A percentile compares a stretch with the other conserved stretches of the same genome.
These are phyloP conservation scores for Fusarium denticulatum DNA, from an alignment of 2,329 filamentous ascomycete genomes.

Conservation along the genomic window DNA sequence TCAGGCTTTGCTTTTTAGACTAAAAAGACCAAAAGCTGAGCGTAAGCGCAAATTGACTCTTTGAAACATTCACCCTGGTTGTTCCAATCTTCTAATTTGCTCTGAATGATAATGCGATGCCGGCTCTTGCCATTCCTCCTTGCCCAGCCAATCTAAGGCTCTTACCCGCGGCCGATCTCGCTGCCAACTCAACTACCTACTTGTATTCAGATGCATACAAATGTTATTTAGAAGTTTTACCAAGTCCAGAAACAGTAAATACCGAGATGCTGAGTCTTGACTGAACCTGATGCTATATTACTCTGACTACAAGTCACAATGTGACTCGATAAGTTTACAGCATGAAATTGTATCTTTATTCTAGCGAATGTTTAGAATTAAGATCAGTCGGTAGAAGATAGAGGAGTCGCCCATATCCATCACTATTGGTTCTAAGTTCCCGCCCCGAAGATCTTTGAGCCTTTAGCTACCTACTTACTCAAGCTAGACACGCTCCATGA, in stretches of 20 bases:
- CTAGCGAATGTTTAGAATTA: not conserved
- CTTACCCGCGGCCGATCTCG: not conserved
- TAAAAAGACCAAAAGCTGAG: not conserved
- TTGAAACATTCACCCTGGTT: not conserved
- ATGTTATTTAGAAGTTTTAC: not conserved
- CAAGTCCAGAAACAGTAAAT: not conserved
- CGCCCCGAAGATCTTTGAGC: not conserved
- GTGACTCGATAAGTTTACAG: not conserved
- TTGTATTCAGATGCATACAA: not conserved
- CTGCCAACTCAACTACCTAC: not conserved
- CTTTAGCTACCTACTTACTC: not conserved
- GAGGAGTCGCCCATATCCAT: too few relatives aligned
- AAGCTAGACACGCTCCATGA: not conserved
- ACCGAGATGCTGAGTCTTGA: not conserved
- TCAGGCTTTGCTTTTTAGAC: not conserved
- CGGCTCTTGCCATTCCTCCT: not conserved
- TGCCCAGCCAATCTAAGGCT: not conserved
- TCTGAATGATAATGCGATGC: too few relatives aligned
- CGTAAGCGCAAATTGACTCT: not conserved
- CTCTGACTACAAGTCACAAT: not conserved
- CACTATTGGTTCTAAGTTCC: not conserved
- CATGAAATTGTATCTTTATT: not conserved
- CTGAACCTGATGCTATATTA: not conserved
- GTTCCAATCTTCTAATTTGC: not conserved
- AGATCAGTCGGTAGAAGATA: not conserved